Conservation (phyloP, 352 stramenopile species). For the Phytophthora fragariaefolia region DNA sequence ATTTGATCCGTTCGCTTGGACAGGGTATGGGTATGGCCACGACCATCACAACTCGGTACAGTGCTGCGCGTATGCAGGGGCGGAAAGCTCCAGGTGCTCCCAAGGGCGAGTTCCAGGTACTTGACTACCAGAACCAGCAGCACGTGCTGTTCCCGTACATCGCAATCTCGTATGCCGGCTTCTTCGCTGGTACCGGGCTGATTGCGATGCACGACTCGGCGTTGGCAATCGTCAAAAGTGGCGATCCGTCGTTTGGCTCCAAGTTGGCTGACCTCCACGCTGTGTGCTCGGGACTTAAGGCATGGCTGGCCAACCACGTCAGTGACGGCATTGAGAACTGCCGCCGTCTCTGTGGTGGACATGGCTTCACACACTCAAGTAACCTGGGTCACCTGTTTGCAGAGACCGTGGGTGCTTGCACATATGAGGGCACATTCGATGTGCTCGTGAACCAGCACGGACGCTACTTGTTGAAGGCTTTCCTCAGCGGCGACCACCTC, state of each 20-base stretch:
- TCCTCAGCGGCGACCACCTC: slow-evolving; percentile 25
- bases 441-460: slow-evolving; percentile 71
- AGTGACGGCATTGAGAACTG: slow-evolving; percentile 36
- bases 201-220: slow-evolving; percentile 28
- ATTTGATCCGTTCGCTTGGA: slow-evolving; percentile 25
- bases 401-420: slow-evolving; percentile 54
- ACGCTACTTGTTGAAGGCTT: slow-evolving; percentile 58
- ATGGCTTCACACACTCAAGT: slow-evolving; percentile 29
- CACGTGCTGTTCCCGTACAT: slow-evolving; percentile 53
- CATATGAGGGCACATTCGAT: slow-evolving; percentile 74
- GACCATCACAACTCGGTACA: slow-evolving; percentile 65
- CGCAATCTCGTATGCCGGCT: slow-evolving; percentile 50
- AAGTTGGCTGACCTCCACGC: slow-evolving; percentile 29
- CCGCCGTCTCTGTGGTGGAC: slow-evolving; percentile 26
- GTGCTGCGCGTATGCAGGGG: slow-evolving; percentile 54
- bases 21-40: slow-evolving; percentile 27
- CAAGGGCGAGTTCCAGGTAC: slow-evolving; percentile 61
- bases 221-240: slow-evolving; percentile 28
- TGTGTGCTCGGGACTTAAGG: slow-evolving; percentile 29
- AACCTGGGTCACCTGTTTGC: slow-evolving; percentile 34
- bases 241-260: slow-evolving; percentile 21
- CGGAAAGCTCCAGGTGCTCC: slow-evolving; percentile 29
- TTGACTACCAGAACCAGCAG: slow-evolving; percentile 71
- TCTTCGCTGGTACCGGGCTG: slow-evolving; percentile 18
- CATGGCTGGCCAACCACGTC: slow-evolving; percentile 31